phyloP scores from a whole-genome alignment of 108 stramenopile species.

The Fragilaria crotonensis region DNA sequence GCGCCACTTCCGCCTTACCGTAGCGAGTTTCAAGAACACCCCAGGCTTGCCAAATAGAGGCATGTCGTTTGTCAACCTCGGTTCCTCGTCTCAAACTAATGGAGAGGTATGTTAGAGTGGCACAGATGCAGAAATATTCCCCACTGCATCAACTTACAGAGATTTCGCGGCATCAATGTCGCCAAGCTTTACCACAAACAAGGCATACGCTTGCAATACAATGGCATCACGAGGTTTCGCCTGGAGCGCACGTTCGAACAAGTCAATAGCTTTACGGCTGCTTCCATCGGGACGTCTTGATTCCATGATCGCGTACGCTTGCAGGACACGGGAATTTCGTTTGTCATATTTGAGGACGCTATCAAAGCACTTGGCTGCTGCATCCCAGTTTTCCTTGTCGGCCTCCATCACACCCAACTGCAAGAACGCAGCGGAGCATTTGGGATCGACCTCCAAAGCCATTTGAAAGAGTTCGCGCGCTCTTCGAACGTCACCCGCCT shows the following conservation, averaged over 20 bases:
- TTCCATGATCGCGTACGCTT: slow-evolving; percentile 90
- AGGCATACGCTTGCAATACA: slow-evolving; percentile 79
- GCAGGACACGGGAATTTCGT: slow-evolving; percentile 78
- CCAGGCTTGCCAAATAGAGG: slow-evolving; percentile 88
- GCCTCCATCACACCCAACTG: slow-evolving; percentile 83
- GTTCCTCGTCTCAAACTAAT: slow-evolving; percentile 55
- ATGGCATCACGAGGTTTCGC: slow-evolving; percentile 79
- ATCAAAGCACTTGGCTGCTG: slow-evolving; percentile 74
- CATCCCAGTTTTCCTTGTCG: slow-evolving; percentile 61
- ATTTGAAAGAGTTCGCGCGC: slow-evolving; percentile 54
- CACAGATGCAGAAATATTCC: background rate
- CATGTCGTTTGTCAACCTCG: slow-evolving; percentile 74
- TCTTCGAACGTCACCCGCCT: slow-evolving; percentile 34
- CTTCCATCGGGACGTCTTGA: slow-evolving; percentile 63
- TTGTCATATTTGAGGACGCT: slow-evolving; percentile 70
- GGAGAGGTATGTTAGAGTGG: slow-evolving; percentile 1
- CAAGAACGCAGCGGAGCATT: slow-evolving; percentile 70
- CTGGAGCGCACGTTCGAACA: slow-evolving; percentile 81
- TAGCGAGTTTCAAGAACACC: slow-evolving; percentile 83
- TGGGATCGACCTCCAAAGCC: slow-evolving; percentile 67
- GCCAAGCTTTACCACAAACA: slow-evolving; percentile 79
- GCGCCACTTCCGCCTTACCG: slow-evolving; percentile 57
- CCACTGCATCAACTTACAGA: slow-evolving; percentile 31
- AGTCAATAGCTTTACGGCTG: slow-evolving; percentile 66
- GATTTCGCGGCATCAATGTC: slow-evolving; percentile 73